phyloP scores from a whole-genome alignment of 495 filamentous ascomycete species.

The Saxophila tyrrhenica region DNA sequence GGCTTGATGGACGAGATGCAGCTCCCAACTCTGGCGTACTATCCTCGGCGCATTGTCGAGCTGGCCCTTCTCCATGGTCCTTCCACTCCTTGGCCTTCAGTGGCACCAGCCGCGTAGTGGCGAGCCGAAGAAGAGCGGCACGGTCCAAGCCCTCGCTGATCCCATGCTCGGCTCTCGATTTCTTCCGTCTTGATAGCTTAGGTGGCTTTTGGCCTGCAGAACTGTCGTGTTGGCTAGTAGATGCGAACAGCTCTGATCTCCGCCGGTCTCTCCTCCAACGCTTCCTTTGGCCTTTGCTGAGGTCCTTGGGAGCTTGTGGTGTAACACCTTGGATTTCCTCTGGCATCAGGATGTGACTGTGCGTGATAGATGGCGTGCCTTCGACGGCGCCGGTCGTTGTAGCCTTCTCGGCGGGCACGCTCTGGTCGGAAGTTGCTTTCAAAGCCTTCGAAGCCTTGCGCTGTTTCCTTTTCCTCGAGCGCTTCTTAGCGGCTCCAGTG shows the following conservation, averaged over 20 bases:
- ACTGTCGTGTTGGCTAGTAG: neutral
- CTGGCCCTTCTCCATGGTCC: neutral
- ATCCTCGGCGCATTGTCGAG: neutral
- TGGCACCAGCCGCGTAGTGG: neutral
- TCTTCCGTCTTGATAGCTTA: neutral
- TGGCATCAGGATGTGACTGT: neutral
- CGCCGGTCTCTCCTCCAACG: neutral
- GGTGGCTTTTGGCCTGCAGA: too few relatives aligned
- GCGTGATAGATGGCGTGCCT: neutral
- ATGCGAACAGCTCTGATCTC: neutral
- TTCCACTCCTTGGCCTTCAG: neutral
- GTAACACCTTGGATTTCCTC: neutral
- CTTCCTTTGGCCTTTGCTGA: neutral
- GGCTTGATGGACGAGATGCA: too few relatives aligned
- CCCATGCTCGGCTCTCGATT: neutral
- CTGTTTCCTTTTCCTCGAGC: too few relatives aligned
- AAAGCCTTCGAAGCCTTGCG: too few relatives aligned
- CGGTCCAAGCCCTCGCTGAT: neutral
- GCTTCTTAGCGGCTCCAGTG: too few relatives aligned
- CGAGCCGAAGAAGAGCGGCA: neutral
- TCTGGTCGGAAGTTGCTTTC: too few relatives aligned
- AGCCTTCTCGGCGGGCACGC: too few relatives aligned
- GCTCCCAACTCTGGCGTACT: too few relatives aligned
- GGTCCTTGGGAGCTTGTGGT: neutral
- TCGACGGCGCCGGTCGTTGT: too few relatives aligned